Evolutionary conservation across 176 grass and related monocot species (phyloP).

Genomic region (Neostapfia colusana): DNA sequence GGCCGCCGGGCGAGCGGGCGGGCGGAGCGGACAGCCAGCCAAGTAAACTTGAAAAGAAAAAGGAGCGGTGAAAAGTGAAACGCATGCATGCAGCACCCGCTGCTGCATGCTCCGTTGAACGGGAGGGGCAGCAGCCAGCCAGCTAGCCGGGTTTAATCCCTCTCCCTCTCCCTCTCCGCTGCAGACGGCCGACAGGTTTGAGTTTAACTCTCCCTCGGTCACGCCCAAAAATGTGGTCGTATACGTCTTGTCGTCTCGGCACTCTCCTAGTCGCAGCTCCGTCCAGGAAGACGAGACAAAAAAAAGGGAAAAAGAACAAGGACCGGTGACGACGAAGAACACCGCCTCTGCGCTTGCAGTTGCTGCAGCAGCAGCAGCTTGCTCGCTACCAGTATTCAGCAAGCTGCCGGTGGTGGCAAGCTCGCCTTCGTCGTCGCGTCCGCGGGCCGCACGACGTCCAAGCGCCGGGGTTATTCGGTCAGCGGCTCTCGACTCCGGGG

Average conservation of each 20-base stretch:
- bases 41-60: not conserved
- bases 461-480: not conserved
- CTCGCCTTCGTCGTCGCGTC: not conserved
- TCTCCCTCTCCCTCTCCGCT: no score
- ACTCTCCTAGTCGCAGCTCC: not conserved
- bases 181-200: not conserved
- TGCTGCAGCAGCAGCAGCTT: no score
- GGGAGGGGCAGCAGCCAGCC: not conserved
- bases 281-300: conserved; percentile 20
- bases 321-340: no score
- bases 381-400: not conserved
- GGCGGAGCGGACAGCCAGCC: no score
- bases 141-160: no score
- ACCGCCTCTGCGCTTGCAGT: no score
- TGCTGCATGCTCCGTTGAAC: conserved; percentile 4
- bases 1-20: not conserved
- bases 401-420: not conserved
- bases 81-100: not conserved
- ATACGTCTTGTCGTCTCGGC: not conserved
- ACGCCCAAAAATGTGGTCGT: not conserved
- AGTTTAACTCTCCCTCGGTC: conserved; percentile 24
- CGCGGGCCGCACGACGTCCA: no score
- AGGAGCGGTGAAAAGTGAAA: conserved; percentile 42
- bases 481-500: not conserved
- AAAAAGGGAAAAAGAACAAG: conserved; percentile 26